Conservation (phyloP, 306 rosid species). For the Quercus glauca region DNA sequence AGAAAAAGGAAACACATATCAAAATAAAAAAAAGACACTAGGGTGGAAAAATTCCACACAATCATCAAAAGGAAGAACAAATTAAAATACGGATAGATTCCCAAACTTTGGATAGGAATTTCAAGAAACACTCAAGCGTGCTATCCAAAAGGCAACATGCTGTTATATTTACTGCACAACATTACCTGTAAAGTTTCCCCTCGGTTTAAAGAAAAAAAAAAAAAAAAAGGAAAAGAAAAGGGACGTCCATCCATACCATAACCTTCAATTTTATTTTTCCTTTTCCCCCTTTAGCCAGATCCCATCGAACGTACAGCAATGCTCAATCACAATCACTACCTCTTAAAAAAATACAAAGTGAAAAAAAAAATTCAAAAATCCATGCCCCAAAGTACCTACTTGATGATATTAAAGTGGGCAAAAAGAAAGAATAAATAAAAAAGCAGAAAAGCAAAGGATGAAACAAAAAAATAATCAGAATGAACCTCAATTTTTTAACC, state of each 20-base stretch:
- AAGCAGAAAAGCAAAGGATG: not conserved
- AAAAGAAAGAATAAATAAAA: not conserved
- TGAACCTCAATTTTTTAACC: not conserved
- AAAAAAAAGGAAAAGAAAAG: not conserved
- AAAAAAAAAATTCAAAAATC: not conserved
- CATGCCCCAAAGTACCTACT: not conserved
- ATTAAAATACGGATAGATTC: not conserved
- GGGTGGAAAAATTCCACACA: too few species aligned
- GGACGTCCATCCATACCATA: not conserved
- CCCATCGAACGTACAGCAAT: not conserved
- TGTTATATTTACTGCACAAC: not conserved
- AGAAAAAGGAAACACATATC: too few species aligned
- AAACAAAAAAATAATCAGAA: slow-evolving; percentile 1
- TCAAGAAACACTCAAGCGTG: not conserved
- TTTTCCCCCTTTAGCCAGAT: not conserved
- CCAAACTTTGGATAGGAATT: not conserved
- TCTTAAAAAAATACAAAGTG: too few species aligned
- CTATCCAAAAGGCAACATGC: not conserved
- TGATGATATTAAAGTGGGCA: not conserved
- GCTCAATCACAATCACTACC: not conserved
- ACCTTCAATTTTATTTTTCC: not conserved
- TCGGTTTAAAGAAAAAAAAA: not conserved
- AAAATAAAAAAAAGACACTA: too few species aligned
- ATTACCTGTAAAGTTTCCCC: not conserved
- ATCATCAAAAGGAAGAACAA: too few species aligned